phyloP scores from a whole-genome alignment of 345 rosid species.

The Capsella bursapastoris region DNA sequence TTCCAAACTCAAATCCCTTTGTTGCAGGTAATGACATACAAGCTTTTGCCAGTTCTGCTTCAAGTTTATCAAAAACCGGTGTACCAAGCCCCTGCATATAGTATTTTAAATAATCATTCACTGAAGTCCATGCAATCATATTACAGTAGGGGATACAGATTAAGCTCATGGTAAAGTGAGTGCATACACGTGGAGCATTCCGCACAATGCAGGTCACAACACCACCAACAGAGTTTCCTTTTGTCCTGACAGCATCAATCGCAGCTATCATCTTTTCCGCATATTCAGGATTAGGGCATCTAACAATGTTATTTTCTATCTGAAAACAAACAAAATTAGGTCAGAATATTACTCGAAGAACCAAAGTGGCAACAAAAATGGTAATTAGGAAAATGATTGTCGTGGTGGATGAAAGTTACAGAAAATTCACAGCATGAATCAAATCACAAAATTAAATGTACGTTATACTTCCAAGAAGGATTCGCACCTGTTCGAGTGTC shows the following conservation, averaged over 20 bases:
- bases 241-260: slow-evolving; percentile 79
- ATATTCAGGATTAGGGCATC: slow-evolving; percentile 95
- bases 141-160: not conserved
- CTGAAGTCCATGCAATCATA: not conserved
- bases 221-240: slow-evolving; percentile 95
- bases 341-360: slow-evolving; percentile 1
- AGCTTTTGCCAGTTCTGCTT: slow-evolving; percentile 96
- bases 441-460: not conserved
- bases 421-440: slow-evolving; percentile 11
- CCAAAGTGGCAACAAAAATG: not conserved
- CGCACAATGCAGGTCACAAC: slow-evolving; percentile 93
- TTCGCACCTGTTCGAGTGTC: slow-evolving; percentile 76
- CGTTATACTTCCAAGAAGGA: not conserved
- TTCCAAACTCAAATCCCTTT: slow-evolving; percentile 97
- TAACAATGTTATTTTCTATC: slow-evolving; percentile 93
- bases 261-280: slow-evolving; percentile 98
- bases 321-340: slow-evolving; percentile 42
- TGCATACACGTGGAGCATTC: slow-evolving; percentile 84
- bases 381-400: not conserved
- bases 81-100: slow-evolving; percentile 95
- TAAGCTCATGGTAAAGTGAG: slow-evolving; percentile 12
- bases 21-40: slow-evolving; percentile 95
- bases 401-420: slow-evolving; percentile 1
- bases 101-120: slow-evolving; percentile 34
- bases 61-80: slow-evolving; percentile 96